Percentiles rank a stretch among this genome's conserved stretches.
Conservation (phyloP, 2,329 filamentous ascomycete species). For the Colletotrichum falcatum region DNA sequence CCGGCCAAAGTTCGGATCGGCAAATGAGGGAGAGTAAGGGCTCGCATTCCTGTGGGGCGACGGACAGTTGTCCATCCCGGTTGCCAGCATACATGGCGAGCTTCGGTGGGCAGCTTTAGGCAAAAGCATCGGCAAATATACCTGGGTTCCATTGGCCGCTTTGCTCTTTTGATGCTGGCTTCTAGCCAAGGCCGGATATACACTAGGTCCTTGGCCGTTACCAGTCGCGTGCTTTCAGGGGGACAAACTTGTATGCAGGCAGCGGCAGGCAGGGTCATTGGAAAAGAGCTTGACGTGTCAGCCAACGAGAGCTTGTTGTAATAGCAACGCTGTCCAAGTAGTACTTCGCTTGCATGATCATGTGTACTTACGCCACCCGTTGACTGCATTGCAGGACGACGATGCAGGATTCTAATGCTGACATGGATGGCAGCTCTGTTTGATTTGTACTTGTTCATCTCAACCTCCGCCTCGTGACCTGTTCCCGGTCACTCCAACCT, state of each 20-base stretch:
- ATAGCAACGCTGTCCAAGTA: not conserved
- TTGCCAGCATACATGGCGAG: not conserved
- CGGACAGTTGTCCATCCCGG: conserved; percentile 15
- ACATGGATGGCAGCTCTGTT: conserved; percentile 16
- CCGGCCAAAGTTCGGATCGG: conserved; percentile 29
- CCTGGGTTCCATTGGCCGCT: not conserved
- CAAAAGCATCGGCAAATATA: not conserved
- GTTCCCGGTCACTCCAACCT: conserved; percentile 11
- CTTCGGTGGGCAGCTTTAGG: not conserved
- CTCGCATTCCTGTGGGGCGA: conserved; percentile 6
- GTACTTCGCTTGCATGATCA: conserved; percentile 9
- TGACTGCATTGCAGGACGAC: conserved; percentile 9
- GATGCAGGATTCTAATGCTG: conserved; percentile 10
- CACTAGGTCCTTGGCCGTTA: not conserved
- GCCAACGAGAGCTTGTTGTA: conserved; percentile 1
- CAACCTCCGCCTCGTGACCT: not conserved
- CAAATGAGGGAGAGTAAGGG: conserved; percentile 15
- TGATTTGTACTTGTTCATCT: not conserved
- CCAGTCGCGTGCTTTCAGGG: not conserved
- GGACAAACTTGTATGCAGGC: not conserved
- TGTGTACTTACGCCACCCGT: not conserved
- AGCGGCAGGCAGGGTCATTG: not conserved
- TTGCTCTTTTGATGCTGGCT: not conserved
- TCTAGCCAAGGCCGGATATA: not conserved
- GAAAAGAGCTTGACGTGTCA: conserved; percentile 15